phyloP scores from a whole-genome alignment of 2,329 filamentous ascomycete species.

The Exophiala bonariae region DNA sequence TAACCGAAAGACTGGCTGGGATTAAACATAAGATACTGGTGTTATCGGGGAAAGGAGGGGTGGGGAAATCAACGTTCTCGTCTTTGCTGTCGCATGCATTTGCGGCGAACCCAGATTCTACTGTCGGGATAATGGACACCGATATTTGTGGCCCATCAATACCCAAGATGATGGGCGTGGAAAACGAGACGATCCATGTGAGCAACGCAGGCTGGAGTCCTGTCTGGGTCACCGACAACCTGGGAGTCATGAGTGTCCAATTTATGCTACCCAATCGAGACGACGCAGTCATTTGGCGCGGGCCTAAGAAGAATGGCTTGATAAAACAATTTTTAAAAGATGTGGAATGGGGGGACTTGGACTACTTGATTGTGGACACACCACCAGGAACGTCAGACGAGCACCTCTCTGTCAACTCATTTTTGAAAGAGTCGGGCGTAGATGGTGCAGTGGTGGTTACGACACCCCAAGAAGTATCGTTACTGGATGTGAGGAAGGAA shows the following conservation, averaged over 20 bases:
- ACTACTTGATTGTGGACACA: conserved; percentile 91
- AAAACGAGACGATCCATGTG: conserved; percentile 83
- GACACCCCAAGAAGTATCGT: conserved; percentile 88
- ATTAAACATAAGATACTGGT: conserved; percentile 93
- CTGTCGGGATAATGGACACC: conserved; percentile 94
- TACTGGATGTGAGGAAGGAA: conserved; percentile 94
- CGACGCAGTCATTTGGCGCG: conserved; percentile 95
- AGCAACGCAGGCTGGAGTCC: conserved; percentile 88
- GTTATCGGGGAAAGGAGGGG: conserved; percentile 90
- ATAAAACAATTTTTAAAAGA: conserved; percentile 99
- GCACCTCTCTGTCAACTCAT: conserved; percentile 89
- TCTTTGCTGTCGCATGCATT: conserved; percentile 87
- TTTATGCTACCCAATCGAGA: conserved; percentile 95
- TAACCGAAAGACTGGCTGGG: conserved; percentile 75
- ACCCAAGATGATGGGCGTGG: conserved; percentile 97
- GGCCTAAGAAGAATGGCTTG: conserved; percentile 96
- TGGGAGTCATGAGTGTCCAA: conserved; percentile 95
- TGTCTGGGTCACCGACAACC: conserved; percentile 91
- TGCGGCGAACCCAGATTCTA: conserved; percentile 73
- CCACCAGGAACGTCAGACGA: conserved; percentile 95
- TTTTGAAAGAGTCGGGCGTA: conserved; percentile 86
- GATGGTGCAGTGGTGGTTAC: conserved; percentile 92
- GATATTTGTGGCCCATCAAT: conserved; percentile 96
- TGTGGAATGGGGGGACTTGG: conserved; percentile 94
- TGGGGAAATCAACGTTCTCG: conserved; percentile 94